phyloP scores from a whole-genome alignment of 192 early-diverging fungal species.

The Backusella sp. region DNA sequence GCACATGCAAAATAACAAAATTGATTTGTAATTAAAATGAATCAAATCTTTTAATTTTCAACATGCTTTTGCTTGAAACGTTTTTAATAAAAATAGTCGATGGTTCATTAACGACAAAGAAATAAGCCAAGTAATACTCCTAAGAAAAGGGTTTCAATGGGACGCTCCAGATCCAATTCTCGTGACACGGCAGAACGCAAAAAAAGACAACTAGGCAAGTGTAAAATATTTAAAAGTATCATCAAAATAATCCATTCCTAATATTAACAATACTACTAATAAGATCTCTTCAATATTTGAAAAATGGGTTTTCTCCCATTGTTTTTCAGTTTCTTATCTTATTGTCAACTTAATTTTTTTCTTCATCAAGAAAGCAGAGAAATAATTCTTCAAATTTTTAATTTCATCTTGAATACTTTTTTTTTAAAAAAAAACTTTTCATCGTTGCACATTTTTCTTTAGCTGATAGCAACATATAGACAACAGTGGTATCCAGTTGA shows the following conservation, averaged over 20 bases:
- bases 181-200: background rate
- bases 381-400: background rate
- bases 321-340: no score
- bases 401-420: no score
- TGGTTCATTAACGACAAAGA: background rate
- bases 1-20: background rate
- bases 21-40: conserved; percentile 1
- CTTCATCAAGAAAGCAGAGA: background rate
- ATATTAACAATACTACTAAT: background rate
- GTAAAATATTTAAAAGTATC: background rate
- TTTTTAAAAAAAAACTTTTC: background rate
- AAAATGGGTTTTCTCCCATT: no score
- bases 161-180: background rate
- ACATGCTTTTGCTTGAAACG: background rate
- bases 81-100: background rate
- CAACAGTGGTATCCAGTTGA: background rate
- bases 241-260: background rate
- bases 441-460: no score
- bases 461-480: background rate
- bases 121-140: background rate
- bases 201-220: background rate
- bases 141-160: background rate
- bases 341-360: background rate
- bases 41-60: background rate
- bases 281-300: background rate